Percentiles rank a stretch among this genome's conserved stretches.
Evolutionary conservation across 2,329 filamentous ascomycete genomes (phyloP).

Genomic region (Diaporthe humulicola): DNA sequence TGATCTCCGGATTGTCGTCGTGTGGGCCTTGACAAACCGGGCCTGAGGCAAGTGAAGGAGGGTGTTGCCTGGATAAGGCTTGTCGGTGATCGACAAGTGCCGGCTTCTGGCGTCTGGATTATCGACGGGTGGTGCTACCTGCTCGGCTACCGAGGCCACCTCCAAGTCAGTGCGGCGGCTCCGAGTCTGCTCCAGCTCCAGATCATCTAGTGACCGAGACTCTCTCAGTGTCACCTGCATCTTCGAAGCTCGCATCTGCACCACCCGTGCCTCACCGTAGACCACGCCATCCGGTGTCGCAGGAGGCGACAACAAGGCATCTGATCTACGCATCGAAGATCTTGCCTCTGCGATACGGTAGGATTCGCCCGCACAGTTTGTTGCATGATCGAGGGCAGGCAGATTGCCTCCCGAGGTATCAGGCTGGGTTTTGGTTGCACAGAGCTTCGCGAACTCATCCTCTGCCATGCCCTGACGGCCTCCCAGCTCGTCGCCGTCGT

Average conservation of each 20-base stretch:
- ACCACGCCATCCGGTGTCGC: constrained; percentile 53
- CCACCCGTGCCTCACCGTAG: constrained; percentile 55
- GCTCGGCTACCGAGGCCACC: background rate
- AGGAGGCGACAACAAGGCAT: constrained; percentile 48
- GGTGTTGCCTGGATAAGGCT: constrained; percentile 32
- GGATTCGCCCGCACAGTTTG: constrained; percentile 53
- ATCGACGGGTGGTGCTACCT: constrained; percentile 18
- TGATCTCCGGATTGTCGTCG: constrained; percentile 48
- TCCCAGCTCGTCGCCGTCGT: background rate
- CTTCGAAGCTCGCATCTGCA: constrained; percentile 51
- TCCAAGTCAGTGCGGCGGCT: constrained; percentile 3
- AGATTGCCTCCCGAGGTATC: background rate
- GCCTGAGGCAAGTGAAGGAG: constrained; percentile 44
- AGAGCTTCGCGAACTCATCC: background rate
- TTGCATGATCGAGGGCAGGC: constrained; percentile 40
- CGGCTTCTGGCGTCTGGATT: constrained; percentile 34
- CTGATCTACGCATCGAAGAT: constrained; percentile 46
- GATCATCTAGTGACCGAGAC: constrained; percentile 53
- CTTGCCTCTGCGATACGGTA: constrained; percentile 41
- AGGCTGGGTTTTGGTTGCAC: background rate
- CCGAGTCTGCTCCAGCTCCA: constrained; percentile 24
- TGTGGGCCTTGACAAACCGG: constrained; percentile 47
- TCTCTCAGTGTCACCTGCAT: constrained; percentile 46
- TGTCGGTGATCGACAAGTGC: constrained; percentile 35
- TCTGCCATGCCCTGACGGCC: background rate